These are phyloP conservation scores for Tuber umbilicatum DNA, from an alignment of 495 filamentous ascomycete genomes.

Conservation along the genomic window DNA sequence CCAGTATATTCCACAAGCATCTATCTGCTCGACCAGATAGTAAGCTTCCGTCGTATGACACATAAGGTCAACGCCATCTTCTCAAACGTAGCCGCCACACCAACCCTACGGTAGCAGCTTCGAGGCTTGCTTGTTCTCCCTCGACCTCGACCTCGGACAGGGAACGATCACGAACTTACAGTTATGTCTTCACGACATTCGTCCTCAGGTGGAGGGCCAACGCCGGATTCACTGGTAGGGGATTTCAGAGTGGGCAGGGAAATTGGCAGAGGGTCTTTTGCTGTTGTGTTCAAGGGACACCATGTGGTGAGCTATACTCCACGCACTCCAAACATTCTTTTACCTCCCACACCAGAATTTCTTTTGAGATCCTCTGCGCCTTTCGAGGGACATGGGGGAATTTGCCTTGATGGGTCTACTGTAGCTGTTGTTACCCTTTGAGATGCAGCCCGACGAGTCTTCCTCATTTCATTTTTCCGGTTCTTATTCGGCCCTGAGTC, in stretches of 20 bases:
- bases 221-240: slow-evolving; percentile 37
- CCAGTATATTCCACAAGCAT: slow-evolving; percentile 16
- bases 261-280: slow-evolving; percentile 42
- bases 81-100: slow-evolving; percentile 29
- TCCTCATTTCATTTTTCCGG: slow-evolving; percentile 28
- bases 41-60: slow-evolving; percentile 33
- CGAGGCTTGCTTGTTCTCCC: slow-evolving; percentile 14
- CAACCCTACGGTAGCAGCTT: slow-evolving; percentile 32
- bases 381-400: background rate
- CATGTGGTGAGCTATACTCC: slow-evolving; percentile 31
- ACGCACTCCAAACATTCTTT: slow-evolving; percentile 6
- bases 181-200: slow-evolving; percentile 34
- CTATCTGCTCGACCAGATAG: slow-evolving; percentile 19
- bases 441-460: slow-evolving; percentile 8
- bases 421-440: slow-evolving; percentile 23
- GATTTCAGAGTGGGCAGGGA: slow-evolving; percentile 38
- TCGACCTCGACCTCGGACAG: slow-evolving; percentile 17
- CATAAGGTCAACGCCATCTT: slow-evolving; percentile 33
- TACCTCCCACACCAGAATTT: background rate
- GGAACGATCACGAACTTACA: slow-evolving; percentile 24
- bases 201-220: slow-evolving; percentile 25
- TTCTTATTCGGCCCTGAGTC: slow-evolving; percentile 29
- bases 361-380: background rate
- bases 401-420: slow-evolving; percentile 1
- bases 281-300: slow-evolving; percentile 39